phyloP scores from a whole-genome alignment of 495 filamentous ascomycete species.

The Podospora australis region DNA sequence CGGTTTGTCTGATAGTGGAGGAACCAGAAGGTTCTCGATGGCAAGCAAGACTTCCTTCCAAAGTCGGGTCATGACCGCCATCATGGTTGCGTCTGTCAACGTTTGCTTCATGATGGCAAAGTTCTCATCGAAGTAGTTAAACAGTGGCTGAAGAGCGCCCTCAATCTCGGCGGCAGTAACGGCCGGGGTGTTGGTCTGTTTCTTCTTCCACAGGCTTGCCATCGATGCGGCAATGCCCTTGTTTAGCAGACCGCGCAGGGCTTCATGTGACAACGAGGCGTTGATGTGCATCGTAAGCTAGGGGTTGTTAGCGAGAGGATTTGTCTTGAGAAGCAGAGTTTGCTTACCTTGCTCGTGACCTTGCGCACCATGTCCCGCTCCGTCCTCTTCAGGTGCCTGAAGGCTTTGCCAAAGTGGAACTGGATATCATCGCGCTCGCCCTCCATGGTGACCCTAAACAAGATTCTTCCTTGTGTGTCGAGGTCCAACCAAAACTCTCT shows the following conservation, averaged over 20 bases:
- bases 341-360: slow-evolving; percentile 89
- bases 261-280: slow-evolving; percentile 74
- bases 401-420: slow-evolving; percentile 97
- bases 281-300: slow-evolving; percentile 94
- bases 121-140: slow-evolving; percentile 96
- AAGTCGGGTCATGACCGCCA: slow-evolving; percentile 91
- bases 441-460: slow-evolving; percentile 95
- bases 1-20: slow-evolving; percentile 90
- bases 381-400: slow-evolving; percentile 87
- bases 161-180: slow-evolving; percentile 68
- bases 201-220: slow-evolving; percentile 67
- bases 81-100: slow-evolving; percentile 86
- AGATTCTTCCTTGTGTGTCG: slow-evolving; percentile 85
- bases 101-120: slow-evolving; percentile 98
- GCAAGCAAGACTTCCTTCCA: slow-evolving; percentile 97
- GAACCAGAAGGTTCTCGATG: slow-evolving; percentile 84
- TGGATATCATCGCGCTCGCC: slow-evolving; percentile 97
- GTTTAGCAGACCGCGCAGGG: slow-evolving; percentile 65
- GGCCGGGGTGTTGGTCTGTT: slow-evolving; percentile 45
- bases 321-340: background rate
- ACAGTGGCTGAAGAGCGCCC: slow-evolving; percentile 79
- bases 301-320: slow-evolving; percentile 14
- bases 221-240: slow-evolving; percentile 73
- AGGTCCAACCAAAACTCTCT: slow-evolving; percentile 96
- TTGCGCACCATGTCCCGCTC: slow-evolving; percentile 97